Conservation (phyloP, 768 basidiomycete species). For the Amanita muscaria region DNA sequence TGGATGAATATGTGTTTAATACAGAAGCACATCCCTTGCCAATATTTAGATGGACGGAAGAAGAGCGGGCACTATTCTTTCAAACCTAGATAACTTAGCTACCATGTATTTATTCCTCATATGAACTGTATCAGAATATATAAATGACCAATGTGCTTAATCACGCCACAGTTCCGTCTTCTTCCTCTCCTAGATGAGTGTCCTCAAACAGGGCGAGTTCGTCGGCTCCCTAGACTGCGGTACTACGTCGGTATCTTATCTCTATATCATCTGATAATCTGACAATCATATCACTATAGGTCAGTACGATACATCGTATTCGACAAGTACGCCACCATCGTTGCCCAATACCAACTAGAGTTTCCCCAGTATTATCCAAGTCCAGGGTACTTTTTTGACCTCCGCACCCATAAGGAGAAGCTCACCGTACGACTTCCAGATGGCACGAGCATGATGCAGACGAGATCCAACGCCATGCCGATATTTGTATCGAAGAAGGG, state of each 20-base stretch:
- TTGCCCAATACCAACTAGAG: conserved; percentile 85
- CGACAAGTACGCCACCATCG: conserved; percentile 76
- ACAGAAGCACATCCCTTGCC: conserved; percentile 76
- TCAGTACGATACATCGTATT: conserved; percentile 91
- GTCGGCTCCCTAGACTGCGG: conserved; percentile 92
- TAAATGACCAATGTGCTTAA: too few species aligned
- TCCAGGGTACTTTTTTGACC: conserved; percentile 51
- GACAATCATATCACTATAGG: conserved; percentile 27
- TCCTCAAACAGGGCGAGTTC: conserved; percentile 63
- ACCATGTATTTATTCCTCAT: background rate
- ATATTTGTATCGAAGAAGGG: conserved; percentile 67
- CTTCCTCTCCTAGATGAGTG: background rate
- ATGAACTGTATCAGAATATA: too few species aligned
- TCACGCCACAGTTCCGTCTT: too few species aligned
- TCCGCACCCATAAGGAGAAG: background rate
- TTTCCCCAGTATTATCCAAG: conserved; percentile 91
- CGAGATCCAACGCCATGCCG: conserved; percentile 70
- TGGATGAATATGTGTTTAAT: conserved; percentile 54
- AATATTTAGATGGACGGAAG: conserved; percentile 52
- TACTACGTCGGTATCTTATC: conserved; percentile 64
- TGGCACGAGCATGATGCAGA: conserved; percentile 95
- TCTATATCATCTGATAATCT: background rate
- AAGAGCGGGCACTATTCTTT: conserved; percentile 37
- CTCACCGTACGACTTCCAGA: conserved; percentile 26
- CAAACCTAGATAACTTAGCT: conserved; percentile 17